Evolutionary conservation across 768 basidiomycete species (phyloP).

Genomic region (Suillus sp.): DNA sequence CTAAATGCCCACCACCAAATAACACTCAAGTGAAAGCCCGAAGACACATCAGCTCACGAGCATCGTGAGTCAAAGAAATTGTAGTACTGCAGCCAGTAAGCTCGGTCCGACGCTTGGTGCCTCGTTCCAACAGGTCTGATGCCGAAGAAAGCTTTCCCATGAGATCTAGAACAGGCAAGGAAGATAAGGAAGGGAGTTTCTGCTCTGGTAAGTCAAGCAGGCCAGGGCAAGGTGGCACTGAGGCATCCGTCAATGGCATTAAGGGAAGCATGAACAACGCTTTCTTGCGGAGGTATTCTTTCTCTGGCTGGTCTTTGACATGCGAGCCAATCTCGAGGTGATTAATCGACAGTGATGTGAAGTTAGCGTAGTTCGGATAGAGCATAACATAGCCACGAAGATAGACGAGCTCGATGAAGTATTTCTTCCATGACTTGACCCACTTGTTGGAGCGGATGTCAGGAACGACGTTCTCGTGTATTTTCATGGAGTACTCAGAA

Average conservation of each 20-base stretch:
- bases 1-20: neutral
- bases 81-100: conserved; percentile 26
- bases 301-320: conserved; percentile 57
- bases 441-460: conserved; percentile 79
- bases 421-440: conserved; percentile 86
- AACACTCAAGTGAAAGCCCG: neutral
- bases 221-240: conserved; percentile 20
- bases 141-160: conserved; percentile 48
- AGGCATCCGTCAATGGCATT: conserved; percentile 44
- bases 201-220: conserved; percentile 63
- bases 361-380: conserved; percentile 79
- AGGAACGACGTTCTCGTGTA: conserved; percentile 60
- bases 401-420: conserved; percentile 84
- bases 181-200: conserved; percentile 51
- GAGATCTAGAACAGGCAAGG: conserved; percentile 71
- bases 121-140: conserved; percentile 36
- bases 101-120: conserved; percentile 37
- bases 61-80: conserved; percentile 22
- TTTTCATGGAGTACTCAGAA: conserved; percentile 40
- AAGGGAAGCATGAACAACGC: conserved; percentile 70
- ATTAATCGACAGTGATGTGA: conserved; percentile 83
- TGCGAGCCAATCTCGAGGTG: conserved; percentile 86
- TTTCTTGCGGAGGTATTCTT: conserved; percentile 54
- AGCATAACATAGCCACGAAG: conserved; percentile 86
- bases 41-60: conserved; percentile 29